These are phyloP conservation scores for Triglochin maritima DNA, from an alignment of 106 monocot species.

Conservation along the genomic window DNA sequence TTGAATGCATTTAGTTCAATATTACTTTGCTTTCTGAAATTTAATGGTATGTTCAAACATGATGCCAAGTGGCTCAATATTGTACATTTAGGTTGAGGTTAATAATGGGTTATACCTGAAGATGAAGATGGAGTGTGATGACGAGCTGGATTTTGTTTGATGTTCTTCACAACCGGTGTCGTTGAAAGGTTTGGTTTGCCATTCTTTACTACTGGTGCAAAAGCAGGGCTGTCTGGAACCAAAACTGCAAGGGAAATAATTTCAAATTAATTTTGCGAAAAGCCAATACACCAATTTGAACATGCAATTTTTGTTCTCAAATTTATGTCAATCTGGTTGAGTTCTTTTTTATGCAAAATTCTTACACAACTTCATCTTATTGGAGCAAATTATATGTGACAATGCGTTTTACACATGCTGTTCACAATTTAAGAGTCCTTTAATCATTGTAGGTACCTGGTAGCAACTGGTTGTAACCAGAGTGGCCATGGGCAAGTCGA, in stretches of 20 bases:
- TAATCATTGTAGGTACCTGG: slow-evolving; percentile 10
- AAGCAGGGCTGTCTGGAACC: background rate
- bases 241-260: slow-evolving; percentile 4
- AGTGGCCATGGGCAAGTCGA: slow-evolving; percentile 45
- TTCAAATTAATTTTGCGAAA: background rate
- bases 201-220: background rate
- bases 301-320: background rate
- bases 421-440: no score
- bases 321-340: no score
- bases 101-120: background rate
- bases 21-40: no score
- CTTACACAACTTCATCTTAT: no score
- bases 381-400: no score
- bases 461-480: slow-evolving; percentile 36
- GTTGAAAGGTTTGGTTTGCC: background rate
- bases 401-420: no score
- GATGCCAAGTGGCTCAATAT: no score
- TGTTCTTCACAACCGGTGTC: no score
- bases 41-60: no score
- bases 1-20: no score
- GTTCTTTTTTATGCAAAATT: no score
- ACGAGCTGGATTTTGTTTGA: background rate
- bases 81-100: no score
- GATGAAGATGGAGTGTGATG: background rate
- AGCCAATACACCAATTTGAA: background rate